These are phyloP conservation scores for Ustilago xerochloae DNA, from an alignment of 1,284 basidiomycete genomes.

Conservation along the genomic window DNA sequence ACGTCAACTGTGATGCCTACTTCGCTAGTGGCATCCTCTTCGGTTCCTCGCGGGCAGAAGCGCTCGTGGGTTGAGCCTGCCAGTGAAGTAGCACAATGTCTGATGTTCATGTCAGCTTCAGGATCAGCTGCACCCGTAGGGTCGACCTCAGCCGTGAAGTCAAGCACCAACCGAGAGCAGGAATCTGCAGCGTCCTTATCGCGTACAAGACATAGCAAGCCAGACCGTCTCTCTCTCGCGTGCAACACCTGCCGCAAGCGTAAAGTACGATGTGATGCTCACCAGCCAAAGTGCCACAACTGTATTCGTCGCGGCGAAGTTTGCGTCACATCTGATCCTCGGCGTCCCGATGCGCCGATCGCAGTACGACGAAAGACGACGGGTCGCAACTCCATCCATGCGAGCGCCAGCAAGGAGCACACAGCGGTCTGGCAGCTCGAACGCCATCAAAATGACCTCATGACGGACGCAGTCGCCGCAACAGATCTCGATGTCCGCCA, in stretches of 20 bases:
- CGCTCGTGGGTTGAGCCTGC: conserved; percentile 11
- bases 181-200: background rate
- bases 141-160: background rate
- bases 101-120: conserved; percentile 6
- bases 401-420: no score
- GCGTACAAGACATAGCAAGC: conserved; percentile 11
- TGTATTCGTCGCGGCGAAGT: conserved; percentile 13
- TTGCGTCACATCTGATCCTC: conserved; percentile 10
- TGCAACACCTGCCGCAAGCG: conserved; percentile 16
- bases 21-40: no score
- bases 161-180: background rate
- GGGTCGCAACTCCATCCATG: background rate
- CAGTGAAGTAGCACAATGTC: conserved; percentile 13
- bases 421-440: no score
- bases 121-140: background rate
- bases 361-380: background rate
- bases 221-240: conserved; percentile 7
- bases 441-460: no score
- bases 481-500: no score
- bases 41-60: background rate
- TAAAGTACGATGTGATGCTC: conserved; percentile 18
- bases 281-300: conserved; percentile 14
- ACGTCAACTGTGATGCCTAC: no score
- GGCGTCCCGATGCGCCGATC: background rate
- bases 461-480: no score